Conservation (phyloP, 805 yeast genomes). For the Wickerhamiella slavikovae region DNA sequence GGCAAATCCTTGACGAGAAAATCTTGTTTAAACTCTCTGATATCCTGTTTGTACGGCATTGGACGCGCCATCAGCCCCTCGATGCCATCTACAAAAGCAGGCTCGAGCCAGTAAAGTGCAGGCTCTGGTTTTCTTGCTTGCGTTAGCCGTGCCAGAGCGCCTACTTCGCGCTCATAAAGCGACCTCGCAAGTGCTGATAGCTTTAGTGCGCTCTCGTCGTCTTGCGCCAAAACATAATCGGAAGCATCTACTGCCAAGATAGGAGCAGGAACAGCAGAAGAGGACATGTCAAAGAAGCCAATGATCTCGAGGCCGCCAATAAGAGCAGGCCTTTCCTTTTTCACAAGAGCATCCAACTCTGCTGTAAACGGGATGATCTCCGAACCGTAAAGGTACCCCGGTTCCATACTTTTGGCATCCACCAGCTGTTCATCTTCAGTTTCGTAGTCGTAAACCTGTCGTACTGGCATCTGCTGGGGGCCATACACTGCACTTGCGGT, state of each 20-base stretch:
- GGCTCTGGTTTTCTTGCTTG: slow-evolving; percentile 5
- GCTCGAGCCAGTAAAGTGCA: slow-evolving; percentile 7
- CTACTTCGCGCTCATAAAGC: slow-evolving; percentile 3
- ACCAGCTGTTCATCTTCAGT: background rate
- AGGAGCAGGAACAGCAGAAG: slow-evolving; percentile 1
- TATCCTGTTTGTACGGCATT: slow-evolving; percentile 10
- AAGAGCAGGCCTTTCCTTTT: background rate
- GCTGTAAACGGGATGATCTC: slow-evolving; percentile 3
- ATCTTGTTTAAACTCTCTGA: background rate
- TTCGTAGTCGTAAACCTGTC: background rate
- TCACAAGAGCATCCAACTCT: background rate
- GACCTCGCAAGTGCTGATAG: slow-evolving; percentile 5
- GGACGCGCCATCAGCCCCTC: slow-evolving; percentile 5
- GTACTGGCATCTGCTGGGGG: background rate
- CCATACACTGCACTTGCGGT: slow-evolving; percentile 2
- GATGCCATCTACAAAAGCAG: slow-evolving; percentile 1
- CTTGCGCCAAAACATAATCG: slow-evolving; percentile 1
- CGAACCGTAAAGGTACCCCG: slow-evolving; percentile 6
- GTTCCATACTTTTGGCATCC: background rate
- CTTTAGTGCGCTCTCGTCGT: background rate
- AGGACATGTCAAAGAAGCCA: slow-evolving; percentile 1
- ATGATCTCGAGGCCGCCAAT: slow-evolving; percentile 3
- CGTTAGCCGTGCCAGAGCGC: slow-evolving; percentile 9
- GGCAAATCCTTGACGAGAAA: slow-evolving; percentile 1
- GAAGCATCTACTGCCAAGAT: slow-evolving; percentile 2